These are phyloP conservation scores for Pleurotus tuber-regium DNA, from an alignment of 768 basidiomycete species.

Conservation along the genomic window DNA sequence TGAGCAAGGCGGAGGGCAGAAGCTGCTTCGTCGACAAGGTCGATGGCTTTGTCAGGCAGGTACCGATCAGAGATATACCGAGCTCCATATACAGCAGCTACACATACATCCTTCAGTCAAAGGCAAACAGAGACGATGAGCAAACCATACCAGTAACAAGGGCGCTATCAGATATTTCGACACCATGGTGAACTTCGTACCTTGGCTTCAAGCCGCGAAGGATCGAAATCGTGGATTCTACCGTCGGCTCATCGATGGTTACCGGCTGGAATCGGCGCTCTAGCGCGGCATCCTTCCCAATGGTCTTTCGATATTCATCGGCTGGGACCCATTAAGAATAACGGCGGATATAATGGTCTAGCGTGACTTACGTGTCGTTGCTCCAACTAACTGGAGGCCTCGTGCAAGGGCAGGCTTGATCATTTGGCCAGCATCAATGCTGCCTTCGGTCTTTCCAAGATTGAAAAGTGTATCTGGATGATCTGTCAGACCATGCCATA, in stretches of 20 bases:
- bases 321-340: slow-evolving; percentile 32
- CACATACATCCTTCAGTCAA: neutral
- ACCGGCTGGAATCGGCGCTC: slow-evolving; percentile 92
- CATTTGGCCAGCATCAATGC: slow-evolving; percentile 91
- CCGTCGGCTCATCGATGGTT: slow-evolving; percentile 83
- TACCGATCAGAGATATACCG: slow-evolving; percentile 87
- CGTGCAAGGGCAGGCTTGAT: slow-evolving; percentile 89
- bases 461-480: slow-evolving; percentile 73
- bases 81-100: slow-evolving; percentile 81
- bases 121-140: neutral
- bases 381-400: slow-evolving; percentile 86
- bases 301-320: slow-evolving; percentile 89
- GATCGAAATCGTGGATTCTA: slow-evolving; percentile 83
- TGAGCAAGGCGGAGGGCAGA: slow-evolving; percentile 85
- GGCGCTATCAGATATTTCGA: slow-evolving; percentile 86
- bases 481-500: too few species aligned
- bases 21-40: slow-evolving; percentile 92
- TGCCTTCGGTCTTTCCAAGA: slow-evolving; percentile 88
- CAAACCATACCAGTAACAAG: slow-evolving; percentile 68
- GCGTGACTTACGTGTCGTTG: slow-evolving; percentile 71
- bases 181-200: slow-evolving; percentile 93
- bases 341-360: neutral
- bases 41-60: slow-evolving; percentile 89
- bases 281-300: slow-evolving; percentile 88
- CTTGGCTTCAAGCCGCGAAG: slow-evolving; percentile 80